A percentile compares a stretch with the other conserved stretches of the same genome.
Evolutionary conservation across 768 basidiomycete genomes (phyloP).

Genomic region (Tulasnella sp.): DNA sequence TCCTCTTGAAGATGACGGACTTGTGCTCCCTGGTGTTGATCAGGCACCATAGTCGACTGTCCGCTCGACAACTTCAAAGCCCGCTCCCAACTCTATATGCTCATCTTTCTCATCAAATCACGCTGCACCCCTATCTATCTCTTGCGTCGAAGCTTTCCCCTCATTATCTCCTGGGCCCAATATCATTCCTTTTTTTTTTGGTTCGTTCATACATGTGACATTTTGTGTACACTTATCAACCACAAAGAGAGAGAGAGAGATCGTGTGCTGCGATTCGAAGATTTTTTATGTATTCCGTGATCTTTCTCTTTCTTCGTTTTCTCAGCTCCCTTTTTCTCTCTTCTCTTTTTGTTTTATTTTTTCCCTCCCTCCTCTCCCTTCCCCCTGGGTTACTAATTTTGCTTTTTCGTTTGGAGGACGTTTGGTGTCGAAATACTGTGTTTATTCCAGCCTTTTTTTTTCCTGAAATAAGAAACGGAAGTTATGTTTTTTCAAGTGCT

Average conservation of each 20-base stretch:
- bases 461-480: not conserved
- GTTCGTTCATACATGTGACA: constrained; percentile 4
- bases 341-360: not conserved
- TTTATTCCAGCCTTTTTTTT: not conserved
- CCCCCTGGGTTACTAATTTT: not conserved
- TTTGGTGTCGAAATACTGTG: not conserved
- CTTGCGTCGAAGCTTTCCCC: not conserved
- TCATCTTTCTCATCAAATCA: not conserved
- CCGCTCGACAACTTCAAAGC: not conserved
- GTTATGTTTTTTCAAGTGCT: not conserved
- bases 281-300: not conserved
- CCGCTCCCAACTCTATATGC: not conserved
- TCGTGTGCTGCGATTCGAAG: not conserved
- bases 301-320: not conserved
- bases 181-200: not conserved
- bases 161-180: not conserved
- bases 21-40: not conserved
- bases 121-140: not conserved
- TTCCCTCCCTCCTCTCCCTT: not conserved
- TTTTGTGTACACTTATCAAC: not conserved
- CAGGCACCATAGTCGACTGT: not conserved
- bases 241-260: not conserved
- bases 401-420: not conserved
- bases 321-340: not conserved
- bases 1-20: not conserved